Evolutionary conservation across 441 rosid species (phyloP), one percentile per base, ranked within the genome.

Genomic region (Capsella rubella): DNA sequence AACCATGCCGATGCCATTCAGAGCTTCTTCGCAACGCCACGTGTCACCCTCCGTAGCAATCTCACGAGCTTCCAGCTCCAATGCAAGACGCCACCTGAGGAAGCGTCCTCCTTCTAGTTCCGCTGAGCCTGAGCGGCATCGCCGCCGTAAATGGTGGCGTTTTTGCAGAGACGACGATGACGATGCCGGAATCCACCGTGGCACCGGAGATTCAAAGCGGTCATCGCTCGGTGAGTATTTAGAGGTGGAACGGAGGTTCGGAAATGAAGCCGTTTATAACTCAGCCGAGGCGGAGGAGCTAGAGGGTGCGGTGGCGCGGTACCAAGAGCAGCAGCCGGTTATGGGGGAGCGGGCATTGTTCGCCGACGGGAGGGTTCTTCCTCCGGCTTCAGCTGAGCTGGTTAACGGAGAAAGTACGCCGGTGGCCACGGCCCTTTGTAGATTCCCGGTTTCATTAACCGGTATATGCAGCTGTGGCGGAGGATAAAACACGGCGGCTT

Each of bases 151-250:
- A 71, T 93, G 97, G 98, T 90, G 98, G 98, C 79, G 88, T 4
- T 85, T 93, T 5, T 93, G 98, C 79, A 60, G 91, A 53, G 97
- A 88, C 74, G 82, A 79, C 6, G 86, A 64, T 16, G 55, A 71
- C 1, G 72, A 71, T 10, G 73, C 58, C n/a, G 80, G 43, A 31
- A 9, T 37, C 29, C 73, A 59, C 45, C 77, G 60, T 18, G 58
- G 15, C 0, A 3, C 53, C n/a, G 77, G 79, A 55, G 81, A 75
- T 25, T 73, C 81, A 1, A 87, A 82, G 63, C 85, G 92, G 25
- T 86, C 95, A 3, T 93, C 98, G 4, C 87, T 93, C 6, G 93
- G 90, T 4, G 97, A 93, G 79, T 93, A 87, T 76, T 75, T 93
- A 16, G 98, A 89, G 84, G 91, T 90, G 16, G 98, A 93, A 73